Conservation (phyloP, 805 yeast species). For the Pichia paraexigua region DNA sequence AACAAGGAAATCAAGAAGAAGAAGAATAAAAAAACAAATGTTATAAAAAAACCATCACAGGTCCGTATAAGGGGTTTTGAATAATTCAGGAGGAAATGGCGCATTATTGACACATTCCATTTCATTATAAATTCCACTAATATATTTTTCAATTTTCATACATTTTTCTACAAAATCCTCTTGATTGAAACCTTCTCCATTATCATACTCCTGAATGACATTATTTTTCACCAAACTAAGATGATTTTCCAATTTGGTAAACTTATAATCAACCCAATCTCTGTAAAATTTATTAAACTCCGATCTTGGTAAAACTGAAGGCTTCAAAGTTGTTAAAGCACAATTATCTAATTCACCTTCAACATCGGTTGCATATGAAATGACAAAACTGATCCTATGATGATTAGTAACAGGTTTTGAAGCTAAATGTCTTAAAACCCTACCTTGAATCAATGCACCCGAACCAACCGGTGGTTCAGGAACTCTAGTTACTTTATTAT, state of each 20-base stretch:
- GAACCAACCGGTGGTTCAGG: conserved; percentile 38
- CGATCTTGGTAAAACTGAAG: conserved; percentile 28
- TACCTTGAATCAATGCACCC: conserved; percentile 42
- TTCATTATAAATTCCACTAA: conserved; percentile 25
- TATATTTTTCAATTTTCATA: conserved; percentile 23
- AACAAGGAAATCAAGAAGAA: no score
- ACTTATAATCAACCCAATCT: conserved; percentile 29
- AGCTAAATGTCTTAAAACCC: conserved; percentile 39
- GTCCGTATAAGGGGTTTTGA: conserved; percentile 17
- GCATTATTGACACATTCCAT: conserved; percentile 26
- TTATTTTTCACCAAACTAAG: conserved; percentile 17
- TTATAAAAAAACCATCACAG: neutral
- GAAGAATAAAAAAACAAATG: neutral
- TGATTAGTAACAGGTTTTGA: conserved; percentile 33
- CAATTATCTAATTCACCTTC: conserved; percentile 25
- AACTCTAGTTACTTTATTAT: conserved; percentile 23
- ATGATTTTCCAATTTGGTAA: conserved; percentile 23
- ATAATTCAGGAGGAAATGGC: conserved; percentile 22
- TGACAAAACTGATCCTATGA: conserved; percentile 28
- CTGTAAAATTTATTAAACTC: conserved; percentile 27
- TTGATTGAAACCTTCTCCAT: conserved; percentile 26
- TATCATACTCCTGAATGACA: conserved; percentile 13
- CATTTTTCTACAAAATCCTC: conserved; percentile 21
- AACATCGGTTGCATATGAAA: conserved; percentile 23
- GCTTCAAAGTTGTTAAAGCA: conserved; percentile 25